A percentile compares a stretch with the other conserved stretches of the same genome.
Evolutionary conservation across 257 asterid species (phyloP).

Genomic region (Mitragyna speciosa): DNA sequence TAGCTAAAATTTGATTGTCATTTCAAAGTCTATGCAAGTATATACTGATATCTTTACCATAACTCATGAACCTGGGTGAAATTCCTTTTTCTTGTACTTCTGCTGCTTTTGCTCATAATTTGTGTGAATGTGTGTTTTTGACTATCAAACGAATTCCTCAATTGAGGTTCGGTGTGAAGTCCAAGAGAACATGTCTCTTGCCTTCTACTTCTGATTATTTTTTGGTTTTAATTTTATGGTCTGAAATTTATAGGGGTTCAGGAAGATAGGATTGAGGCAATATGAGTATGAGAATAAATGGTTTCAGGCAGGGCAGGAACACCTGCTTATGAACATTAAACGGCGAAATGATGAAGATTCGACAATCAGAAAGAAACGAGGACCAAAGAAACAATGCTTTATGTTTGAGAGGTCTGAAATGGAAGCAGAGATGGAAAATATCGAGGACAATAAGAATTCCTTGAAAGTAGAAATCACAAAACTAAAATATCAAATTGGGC

Average conservation of each 20-base stretch:
- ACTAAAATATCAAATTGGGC: constrained; percentile 32
- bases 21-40: neutral
- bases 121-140: neutral
- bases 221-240: neutral
- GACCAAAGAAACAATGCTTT: neutral
- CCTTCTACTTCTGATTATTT: neutral
- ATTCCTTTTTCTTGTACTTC: no score
- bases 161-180: neutral
- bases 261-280: constrained; percentile 51
- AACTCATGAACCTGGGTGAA: no score
- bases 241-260: constrained; percentile 45
- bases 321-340: constrained; percentile 46
- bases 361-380: neutral
- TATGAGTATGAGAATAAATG: constrained; percentile 53
- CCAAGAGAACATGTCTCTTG: neutral
- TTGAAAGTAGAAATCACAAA: constrained; percentile 34
- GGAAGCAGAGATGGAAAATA: constrained; percentile 12
- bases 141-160: neutral
- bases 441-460: constrained; percentile 18
- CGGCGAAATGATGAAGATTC: constrained; percentile 27
- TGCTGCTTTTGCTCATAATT: neutral
- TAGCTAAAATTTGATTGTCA: neutral
- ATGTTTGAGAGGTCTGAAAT: neutral
- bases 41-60: neutral
- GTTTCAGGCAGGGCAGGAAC: constrained; percentile 47